Base-by-base conservation (phyloP, 164 flowering plant species). In the Vitis amurensis region DNA sequence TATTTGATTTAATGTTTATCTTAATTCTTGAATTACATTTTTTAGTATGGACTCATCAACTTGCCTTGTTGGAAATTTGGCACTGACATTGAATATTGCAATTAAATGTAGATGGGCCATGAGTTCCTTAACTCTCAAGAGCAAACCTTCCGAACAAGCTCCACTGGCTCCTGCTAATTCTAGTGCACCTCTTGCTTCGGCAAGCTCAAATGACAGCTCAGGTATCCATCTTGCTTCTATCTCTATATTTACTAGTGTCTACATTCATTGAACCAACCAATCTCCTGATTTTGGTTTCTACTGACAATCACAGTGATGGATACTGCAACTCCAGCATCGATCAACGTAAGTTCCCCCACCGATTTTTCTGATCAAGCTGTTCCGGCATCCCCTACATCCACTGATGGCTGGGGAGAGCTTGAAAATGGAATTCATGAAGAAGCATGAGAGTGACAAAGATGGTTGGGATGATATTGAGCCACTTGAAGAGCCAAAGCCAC, bases 351-450 rank as follows among this genome's bases (percentile, higher is more conserved):
- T 75, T 79, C 82, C 30, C 73, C 63, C 63, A 61, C 71, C 5
- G 87, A 85, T 74, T 68, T 77, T 2, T 71, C 83, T 37, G 92
- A 90, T 70, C 88, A 82, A 68, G 88, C 87, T 53, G 80, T 53
- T 11, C 94, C 97, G 27, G 71, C 61, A 19, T 93, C 99, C 29
- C 98, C 98, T 49, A 83, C 93, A 50, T 90, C 98, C 64, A 88
- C 92, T 19, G 99, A 96, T 85, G 97, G 98, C 31, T 96, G 99
- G 98, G 99, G 97, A 75, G 99, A 93, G 70, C 77, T 92, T 66
- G 99, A 88, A 67, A 91, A 91, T 79, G 97, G 97, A 63, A 80
- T 88, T 70, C 70, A 73, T 70, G 96, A 81, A 58, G 93, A 80
- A n/a, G 47, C 77, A 78, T 73, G 92, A 84, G 0, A 73, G 59